Evolutionary conservation across 768 basidiomycete genomes (phyloP).

Genomic region (Psilocybe tampanensis): DNA sequence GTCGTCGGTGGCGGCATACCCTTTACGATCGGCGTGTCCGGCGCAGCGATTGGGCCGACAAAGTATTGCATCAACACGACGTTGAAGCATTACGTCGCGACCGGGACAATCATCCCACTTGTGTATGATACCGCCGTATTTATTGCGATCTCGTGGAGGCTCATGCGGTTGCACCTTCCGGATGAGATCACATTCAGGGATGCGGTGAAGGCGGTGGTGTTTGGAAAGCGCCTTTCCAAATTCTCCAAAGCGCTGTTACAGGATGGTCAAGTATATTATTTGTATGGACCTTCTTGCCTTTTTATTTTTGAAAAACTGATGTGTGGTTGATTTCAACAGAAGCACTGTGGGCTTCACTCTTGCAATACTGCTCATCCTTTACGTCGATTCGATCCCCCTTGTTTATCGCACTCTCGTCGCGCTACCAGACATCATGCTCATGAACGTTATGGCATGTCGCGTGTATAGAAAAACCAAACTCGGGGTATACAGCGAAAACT

Average conservation of each 20-base stretch:
- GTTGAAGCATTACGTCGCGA: conserved; percentile 14
- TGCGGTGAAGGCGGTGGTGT: conserved; percentile 14
- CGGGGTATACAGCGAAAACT: neutral
- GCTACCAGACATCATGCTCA: conserved; percentile 12
- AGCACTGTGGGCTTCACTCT: conserved; percentile 14
- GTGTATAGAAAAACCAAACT: conserved; percentile 18
- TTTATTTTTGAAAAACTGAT: neutral
- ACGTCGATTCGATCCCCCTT: conserved; percentile 11
- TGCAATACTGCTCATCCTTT: conserved; percentile 7
- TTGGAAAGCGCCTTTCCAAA: conserved; percentile 22
- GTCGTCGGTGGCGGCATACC: neutral
- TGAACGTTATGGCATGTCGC: conserved; percentile 23
- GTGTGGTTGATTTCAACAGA: no score
- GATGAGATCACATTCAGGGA: no score
- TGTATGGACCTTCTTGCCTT: conserved; percentile 20
- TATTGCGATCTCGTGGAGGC: conserved; percentile 31
- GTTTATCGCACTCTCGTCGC: conserved; percentile 12
- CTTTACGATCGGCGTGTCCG: neutral
- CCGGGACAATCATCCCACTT: conserved; percentile 18
- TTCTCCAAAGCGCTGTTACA: conserved; percentile 26
- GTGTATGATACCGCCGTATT: conserved; percentile 31
- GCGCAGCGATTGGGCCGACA: conserved; percentile 7
- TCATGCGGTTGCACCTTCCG: conserved; percentile 20
- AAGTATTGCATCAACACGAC: conserved; percentile 9
- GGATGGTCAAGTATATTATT: conserved; percentile 33